These are phyloP conservation scores for Geotrichum carabidarum DNA, from an alignment of 1,139 yeast genomes.

Conservation along the genomic window DNA sequence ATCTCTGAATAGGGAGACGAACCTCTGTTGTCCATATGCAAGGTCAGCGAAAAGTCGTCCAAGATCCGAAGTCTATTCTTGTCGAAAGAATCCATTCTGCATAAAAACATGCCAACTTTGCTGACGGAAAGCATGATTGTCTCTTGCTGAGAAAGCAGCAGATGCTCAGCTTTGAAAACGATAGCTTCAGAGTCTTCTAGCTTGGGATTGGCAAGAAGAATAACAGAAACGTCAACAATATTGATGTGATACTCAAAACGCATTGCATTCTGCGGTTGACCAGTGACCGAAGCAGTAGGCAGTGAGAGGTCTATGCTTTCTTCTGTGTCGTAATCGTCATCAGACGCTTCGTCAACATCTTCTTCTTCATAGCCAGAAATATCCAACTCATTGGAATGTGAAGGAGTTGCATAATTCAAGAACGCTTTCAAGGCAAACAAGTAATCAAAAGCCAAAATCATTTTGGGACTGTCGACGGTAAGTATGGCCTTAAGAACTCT, in stretches of 20 bases:
- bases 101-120: slow-evolving; percentile 81
- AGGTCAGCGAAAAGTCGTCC: slow-evolving; percentile 81
- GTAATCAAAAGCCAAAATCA: slow-evolving; percentile 81
- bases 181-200: slow-evolving; percentile 72
- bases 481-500: slow-evolving; percentile 46
- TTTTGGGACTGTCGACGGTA: slow-evolving; percentile 73
- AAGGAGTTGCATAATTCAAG: slow-evolving; percentile 43
- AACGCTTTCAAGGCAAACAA: slow-evolving; percentile 70
- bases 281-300: neutral
- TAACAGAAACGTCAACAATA: slow-evolving; percentile 71
- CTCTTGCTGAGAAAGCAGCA: slow-evolving; percentile 65
- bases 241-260: slow-evolving; percentile 55
- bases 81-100: slow-evolving; percentile 64
- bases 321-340: neutral
- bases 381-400: slow-evolving; percentile 19
- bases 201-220: slow-evolving; percentile 76
- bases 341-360: slow-evolving; percentile 18
- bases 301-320: slow-evolving; percentile 15
- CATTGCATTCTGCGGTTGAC: slow-evolving; percentile 7
- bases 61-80: slow-evolving; percentile 62
- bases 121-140: slow-evolving; percentile 59
- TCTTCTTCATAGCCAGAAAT: slow-evolving; percentile 20
- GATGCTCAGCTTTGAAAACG: slow-evolving; percentile 81
- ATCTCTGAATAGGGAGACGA: slow-evolving; percentile 54
- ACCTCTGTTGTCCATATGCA: slow-evolving; percentile 67